These are phyloP conservation scores for Paecilomyces sp. DNA, from an alignment of 2,329 filamentous ascomycete species.

Conservation along the genomic window DNA sequence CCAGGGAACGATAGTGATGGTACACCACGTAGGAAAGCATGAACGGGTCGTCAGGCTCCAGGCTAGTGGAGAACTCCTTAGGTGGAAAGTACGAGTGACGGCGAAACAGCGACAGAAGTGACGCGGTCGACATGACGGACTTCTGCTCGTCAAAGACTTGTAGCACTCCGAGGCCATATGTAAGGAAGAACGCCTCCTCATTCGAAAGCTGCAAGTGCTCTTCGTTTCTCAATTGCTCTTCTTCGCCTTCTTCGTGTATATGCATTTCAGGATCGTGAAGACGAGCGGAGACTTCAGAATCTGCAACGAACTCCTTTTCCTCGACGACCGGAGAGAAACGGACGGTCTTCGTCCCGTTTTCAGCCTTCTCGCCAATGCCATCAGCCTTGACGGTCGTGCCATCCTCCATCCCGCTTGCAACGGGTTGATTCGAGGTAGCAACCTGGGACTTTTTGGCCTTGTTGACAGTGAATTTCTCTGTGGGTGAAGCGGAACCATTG, in stretches of 20 bases:
- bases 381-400: neutral
- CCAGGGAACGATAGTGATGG: conserved; percentile 91
- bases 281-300: conserved; percentile 9
- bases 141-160: conserved; percentile 43
- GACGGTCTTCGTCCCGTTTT: conserved; percentile 51
- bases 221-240: conserved; percentile 40
- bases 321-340: conserved; percentile 63
- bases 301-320: conserved; percentile 51
- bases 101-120: conserved; percentile 62
- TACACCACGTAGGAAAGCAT: conserved; percentile 82
- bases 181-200: conserved; percentile 88
- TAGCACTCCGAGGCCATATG: conserved; percentile 71
- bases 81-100: conserved; percentile 64
- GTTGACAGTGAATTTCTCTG: conserved; percentile 27
- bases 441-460: conserved; percentile 24
- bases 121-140: conserved; percentile 42
- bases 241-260: conserved; percentile 13
- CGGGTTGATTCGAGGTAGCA: conserved; percentile 14
- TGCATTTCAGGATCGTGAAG: conserved; percentile 8
- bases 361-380: conserved; percentile 6
- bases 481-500: conserved; percentile 10
- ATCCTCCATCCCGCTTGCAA: conserved; percentile 8
- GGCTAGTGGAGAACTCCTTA: conserved; percentile 29
- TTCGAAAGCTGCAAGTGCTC: conserved; percentile 89
- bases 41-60: conserved; percentile 74